A percentile compares a stretch with the other conserved stretches of the same genome.
These are phyloP conservation scores for Hymenoscyphus scutula DNA, from an alignment of 2,329 filamentous ascomycete genomes.

Conservation along the genomic window DNA sequence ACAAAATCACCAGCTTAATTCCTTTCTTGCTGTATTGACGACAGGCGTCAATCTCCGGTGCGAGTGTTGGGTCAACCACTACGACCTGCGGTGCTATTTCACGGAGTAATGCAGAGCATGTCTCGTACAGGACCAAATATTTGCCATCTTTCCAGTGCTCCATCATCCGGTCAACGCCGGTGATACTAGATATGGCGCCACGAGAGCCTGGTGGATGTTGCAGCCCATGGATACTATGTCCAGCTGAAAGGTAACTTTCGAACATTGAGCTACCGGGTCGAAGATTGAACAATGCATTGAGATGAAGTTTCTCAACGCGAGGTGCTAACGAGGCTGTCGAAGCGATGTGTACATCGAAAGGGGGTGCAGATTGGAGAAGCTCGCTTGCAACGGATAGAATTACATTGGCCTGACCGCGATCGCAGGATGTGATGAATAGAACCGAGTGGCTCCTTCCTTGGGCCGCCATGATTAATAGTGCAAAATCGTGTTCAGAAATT, in stretches of 20 bases:
- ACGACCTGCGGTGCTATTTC: neutral
- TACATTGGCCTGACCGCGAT: too few species aligned
- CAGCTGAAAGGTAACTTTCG: neutral
- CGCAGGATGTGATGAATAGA: too few species aligned
- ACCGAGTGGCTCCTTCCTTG: too few species aligned
- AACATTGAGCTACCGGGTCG: neutral
- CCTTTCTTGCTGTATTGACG: too few species aligned
- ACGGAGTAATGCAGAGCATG: neutral
- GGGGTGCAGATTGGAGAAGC: neutral
- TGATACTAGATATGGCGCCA: neutral
- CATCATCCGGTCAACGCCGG: neutral
- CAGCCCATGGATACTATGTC: neutral
- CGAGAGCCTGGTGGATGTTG: neutral
- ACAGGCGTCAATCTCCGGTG: neutral
- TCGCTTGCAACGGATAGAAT: too few species aligned
- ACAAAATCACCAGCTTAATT: too few species aligned
- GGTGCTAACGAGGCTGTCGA: slow-evolving; percentile 1
- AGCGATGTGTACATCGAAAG: neutral
- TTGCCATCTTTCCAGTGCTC: slow-evolving; percentile 2
- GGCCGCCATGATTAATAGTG: too few species aligned
- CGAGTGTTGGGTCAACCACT: neutral
- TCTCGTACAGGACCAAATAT: slow-evolving; percentile 1
- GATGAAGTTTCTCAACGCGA: neutral
- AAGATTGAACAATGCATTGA: neutral
- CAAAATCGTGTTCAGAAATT: too few species aligned